phyloP scores from a whole-genome alignment of 1,139 yeast genomes.

The Blastobotrys ciferrii region DNA sequence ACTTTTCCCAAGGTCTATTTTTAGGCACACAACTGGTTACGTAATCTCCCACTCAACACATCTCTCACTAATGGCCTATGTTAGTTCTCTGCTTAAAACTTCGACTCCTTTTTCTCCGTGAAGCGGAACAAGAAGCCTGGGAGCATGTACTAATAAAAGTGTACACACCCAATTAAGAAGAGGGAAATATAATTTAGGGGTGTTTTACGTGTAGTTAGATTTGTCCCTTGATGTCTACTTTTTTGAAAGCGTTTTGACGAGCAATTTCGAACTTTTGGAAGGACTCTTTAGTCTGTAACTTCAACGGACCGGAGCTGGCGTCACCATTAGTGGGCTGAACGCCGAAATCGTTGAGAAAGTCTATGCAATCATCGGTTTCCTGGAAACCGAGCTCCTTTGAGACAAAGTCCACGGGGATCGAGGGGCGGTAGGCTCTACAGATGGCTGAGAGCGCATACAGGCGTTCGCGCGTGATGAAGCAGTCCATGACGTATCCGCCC shows the following conservation, averaged over 20 bases:
- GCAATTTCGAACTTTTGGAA: conserved; percentile 47
- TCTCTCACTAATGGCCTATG: too few relatives aligned
- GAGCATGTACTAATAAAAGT: too few relatives aligned
- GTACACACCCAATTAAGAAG: too few relatives aligned
- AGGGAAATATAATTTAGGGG: too few relatives aligned
- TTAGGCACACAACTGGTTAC: too few relatives aligned
- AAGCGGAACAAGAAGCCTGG: too few relatives aligned
- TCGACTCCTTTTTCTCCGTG: too few relatives aligned
- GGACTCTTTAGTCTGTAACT: conserved; percentile 42
- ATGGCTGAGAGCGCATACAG: conserved; percentile 58
- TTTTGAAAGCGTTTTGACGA: conserved; percentile 49
- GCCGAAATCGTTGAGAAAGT: conserved; percentile 12
- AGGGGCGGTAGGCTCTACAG: conserved; percentile 57
- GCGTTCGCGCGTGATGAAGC: conserved; percentile 56
- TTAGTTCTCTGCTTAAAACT: too few relatives aligned
- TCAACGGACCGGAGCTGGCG: conserved; percentile 2
- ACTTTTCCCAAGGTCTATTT: too few relatives aligned
- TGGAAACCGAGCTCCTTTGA: conserved; percentile 49
- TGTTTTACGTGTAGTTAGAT: conserved; percentile 22
- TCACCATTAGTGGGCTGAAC: conserved; percentile 11
- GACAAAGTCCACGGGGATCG: conserved; percentile 47
- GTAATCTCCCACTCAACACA: too few relatives aligned
- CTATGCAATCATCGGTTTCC: conserved; percentile 20
- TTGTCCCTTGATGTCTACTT: conserved; percentile 92
- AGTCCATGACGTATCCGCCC: conserved; percentile 46